Percentiles rank a stretch among this genome's conserved stretches.
These are phyloP conservation scores for Beta vulgaris DNA, from an alignment of 148 eudicot genomes.

Conservation along the genomic window DNA sequence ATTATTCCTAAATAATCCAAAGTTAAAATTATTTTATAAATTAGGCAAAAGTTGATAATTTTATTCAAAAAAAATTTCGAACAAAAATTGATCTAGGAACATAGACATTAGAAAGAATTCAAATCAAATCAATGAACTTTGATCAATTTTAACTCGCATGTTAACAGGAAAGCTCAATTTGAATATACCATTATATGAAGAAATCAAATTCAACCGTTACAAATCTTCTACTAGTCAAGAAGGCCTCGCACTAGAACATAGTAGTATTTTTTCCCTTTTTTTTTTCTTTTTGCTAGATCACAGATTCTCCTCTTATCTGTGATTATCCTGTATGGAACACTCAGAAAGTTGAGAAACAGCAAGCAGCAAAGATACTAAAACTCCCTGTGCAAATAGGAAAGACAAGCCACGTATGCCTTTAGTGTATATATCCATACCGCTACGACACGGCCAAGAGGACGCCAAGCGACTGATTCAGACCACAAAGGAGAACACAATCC, in stretches of 20 bases:
- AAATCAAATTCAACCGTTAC: neutral
- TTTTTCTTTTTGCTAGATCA: neutral
- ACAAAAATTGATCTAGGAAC: too few relatives aligned
- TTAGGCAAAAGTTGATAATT: too few relatives aligned
- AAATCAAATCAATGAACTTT: too few relatives aligned
- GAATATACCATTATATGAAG: neutral
- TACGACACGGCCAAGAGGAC: slow-evolving; percentile 1
- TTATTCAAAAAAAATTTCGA: too few relatives aligned
- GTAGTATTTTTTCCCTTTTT: too few relatives aligned
- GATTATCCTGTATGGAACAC: neutral
- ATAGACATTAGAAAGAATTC: too few relatives aligned
- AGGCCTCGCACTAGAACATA: neutral
- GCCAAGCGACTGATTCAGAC: neutral
- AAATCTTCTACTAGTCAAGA: neutral
- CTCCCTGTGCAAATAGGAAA: neutral
- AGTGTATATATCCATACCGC: slow-evolving; percentile 9
- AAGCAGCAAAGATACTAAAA: neutral
- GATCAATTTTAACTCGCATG: neutral
- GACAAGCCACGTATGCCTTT: neutral
- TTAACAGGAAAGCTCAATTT: neutral
- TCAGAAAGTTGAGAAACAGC: neutral
- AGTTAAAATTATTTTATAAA: too few relatives aligned
- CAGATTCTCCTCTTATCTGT: neutral
- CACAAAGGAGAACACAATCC: slow-evolving; percentile 6
- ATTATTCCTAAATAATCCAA: too few relatives aligned